Evolutionary conservation across 306 rosid species (phyloP).

Genomic region (Leucaena leucocephala): DNA sequence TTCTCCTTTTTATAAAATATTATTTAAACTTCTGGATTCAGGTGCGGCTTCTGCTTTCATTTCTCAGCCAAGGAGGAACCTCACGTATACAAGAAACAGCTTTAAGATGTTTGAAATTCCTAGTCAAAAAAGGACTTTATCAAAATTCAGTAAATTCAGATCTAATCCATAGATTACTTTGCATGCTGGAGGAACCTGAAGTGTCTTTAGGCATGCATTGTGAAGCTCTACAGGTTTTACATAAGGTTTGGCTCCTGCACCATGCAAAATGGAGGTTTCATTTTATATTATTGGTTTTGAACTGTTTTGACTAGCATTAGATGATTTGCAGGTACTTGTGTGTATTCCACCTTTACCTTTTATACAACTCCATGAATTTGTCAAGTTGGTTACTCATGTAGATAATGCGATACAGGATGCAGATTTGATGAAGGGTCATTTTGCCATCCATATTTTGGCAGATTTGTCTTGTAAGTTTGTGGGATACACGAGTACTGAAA

Average conservation of each 20-base stretch:
- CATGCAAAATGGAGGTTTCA: conserved; percentile 2
- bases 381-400: conserved; percentile 44
- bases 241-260: conserved; percentile 44
- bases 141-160: conserved; percentile 35
- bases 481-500: conserved; percentile 28
- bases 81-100: conserved; percentile 51
- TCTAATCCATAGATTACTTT: conserved; percentile 34
- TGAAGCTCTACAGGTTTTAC: conserved; percentile 47
- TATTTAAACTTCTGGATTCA: conserved; percentile 43
- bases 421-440: conserved; percentile 33
- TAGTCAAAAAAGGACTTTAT: conserved; percentile 48
- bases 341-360: conserved; percentile 27
- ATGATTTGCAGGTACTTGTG: conserved; percentile 51
- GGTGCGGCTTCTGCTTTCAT: conserved; percentile 65
- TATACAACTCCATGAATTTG: conserved; percentile 36
- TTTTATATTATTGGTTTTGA: conserved; percentile 21
- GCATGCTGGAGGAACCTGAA: conserved; percentile 43
- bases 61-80: conserved; percentile 51
- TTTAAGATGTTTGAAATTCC: conserved; percentile 60
- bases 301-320: conserved; percentile 27
- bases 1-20: conserved; percentile 18
- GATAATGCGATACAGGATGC: conserved; percentile 42
- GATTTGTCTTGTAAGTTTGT: conserved; percentile 43
- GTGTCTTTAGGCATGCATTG: conserved; percentile 43
- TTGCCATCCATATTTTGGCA: conserved; percentile 46